Conservation (phyloP, 2,329 filamentous ascomycete genomes). For the Cladorrhinum sp. region DNA sequence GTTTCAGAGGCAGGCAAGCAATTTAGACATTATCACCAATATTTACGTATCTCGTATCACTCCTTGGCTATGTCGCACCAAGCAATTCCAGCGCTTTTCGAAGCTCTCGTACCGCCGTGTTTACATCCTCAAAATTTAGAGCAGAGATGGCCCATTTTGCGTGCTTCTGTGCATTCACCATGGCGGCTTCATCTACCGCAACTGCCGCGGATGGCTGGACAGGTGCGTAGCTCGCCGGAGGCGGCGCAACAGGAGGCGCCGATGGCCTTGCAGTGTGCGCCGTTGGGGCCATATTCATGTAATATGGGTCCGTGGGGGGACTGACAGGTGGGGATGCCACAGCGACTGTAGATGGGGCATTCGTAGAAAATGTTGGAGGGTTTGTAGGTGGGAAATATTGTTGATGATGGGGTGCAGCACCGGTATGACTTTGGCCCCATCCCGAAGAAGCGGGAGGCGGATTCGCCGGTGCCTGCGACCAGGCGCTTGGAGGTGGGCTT, state of each 20-base stretch:
- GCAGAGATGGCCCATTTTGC: constrained; percentile 96
- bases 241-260: constrained; percentile 21
- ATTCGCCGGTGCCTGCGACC: constrained; percentile 18
- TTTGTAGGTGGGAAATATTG: constrained; percentile 24
- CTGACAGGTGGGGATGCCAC: constrained; percentile 30
- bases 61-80: constrained; percentile 47
- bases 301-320: constrained; percentile 23
- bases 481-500: constrained; percentile 20
- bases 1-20: background rate
- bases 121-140: constrained; percentile 91
- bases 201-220: constrained; percentile 21
- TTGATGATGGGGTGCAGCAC: constrained; percentile 15
- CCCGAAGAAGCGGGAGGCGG: constrained; percentile 9
- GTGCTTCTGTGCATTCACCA: constrained; percentile 85
- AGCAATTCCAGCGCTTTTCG: constrained; percentile 68
- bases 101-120: constrained; percentile 84
- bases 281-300: constrained; percentile 24
- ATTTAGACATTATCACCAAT: constrained; percentile 1
- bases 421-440: constrained; percentile 6
- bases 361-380: constrained; percentile 30
- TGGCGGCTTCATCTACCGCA: constrained; percentile 61
- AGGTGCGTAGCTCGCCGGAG: constrained; percentile 22
- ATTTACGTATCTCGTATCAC: constrained; percentile 12
- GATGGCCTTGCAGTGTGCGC: constrained; percentile 20
- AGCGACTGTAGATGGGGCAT: constrained; percentile 27